phyloP scores from a whole-genome alignment of 768 basidiomycete species.

The Leccinum arenicola region DNA sequence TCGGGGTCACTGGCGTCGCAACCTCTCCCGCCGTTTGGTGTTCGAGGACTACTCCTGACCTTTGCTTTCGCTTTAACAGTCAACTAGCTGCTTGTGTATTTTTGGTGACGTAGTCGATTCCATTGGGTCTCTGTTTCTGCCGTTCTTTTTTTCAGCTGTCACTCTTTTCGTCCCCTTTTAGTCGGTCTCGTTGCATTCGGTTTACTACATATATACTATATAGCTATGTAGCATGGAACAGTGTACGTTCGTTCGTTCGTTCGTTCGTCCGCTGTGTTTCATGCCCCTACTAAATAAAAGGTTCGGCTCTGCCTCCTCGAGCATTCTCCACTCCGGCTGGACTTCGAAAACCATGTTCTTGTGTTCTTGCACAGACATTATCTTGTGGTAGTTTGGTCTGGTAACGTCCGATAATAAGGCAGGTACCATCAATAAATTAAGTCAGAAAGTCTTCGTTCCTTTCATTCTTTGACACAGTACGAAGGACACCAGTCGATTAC shows the following conservation, averaged over 20 bases:
- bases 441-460: too few species aligned
- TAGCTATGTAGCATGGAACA: background rate
- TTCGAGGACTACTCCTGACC: background rate
- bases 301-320: too few species aligned
- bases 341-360: too few species aligned
- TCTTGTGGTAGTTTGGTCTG: too few species aligned
- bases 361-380: too few species aligned
- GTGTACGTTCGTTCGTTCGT: too few species aligned
- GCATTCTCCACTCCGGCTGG: too few species aligned
- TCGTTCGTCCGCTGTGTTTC: too few species aligned
- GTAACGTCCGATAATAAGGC: too few species aligned
- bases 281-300: too few species aligned
- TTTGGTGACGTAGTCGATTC: background rate
- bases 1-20: background rate
- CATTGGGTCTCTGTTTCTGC: background rate
- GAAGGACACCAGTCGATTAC: too few species aligned
- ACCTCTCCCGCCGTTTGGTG: background rate
- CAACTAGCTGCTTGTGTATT: background rate
- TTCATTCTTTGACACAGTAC: too few species aligned
- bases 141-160: background rate
- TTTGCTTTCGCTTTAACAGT: background rate
- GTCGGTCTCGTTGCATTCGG: background rate
- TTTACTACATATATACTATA: background rate
- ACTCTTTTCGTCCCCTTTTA: background rate
- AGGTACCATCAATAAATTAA: rapidly evolving